These are phyloP conservation scores for Dissoconium aciculare DNA, from an alignment of 2,329 filamentous ascomycete genomes.

Conservation along the genomic window DNA sequence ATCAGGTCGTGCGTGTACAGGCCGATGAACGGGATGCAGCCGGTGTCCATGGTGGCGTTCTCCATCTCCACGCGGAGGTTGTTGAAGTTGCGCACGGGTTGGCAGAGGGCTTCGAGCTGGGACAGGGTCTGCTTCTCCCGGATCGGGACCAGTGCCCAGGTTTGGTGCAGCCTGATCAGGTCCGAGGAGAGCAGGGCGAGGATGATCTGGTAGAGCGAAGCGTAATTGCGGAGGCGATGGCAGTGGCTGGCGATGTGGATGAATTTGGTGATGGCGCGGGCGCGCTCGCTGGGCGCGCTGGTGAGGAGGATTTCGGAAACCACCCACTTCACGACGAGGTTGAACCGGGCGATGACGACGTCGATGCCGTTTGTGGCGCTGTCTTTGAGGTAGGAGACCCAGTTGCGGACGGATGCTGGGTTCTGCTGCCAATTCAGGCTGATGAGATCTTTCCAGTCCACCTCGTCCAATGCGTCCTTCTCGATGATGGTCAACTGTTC, in stretches of 20 bases:
- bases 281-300: conserved; percentile 54
- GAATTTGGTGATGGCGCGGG: conserved; percentile 62
- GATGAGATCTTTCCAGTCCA: conserved; percentile 77
- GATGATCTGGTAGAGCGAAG: conserved; percentile 67
- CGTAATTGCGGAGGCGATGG: conserved; percentile 64
- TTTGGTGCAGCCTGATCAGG: conserved; percentile 49
- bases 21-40: conserved; percentile 71
- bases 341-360: conserved; percentile 73
- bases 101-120: conserved; percentile 57
- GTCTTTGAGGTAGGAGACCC: conserved; percentile 66
- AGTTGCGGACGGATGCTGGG: conserved; percentile 33
- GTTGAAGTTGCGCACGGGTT: conserved; percentile 64
- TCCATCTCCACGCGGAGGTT: conserved; percentile 71
- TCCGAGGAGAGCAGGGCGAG: conserved; percentile 64
- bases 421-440: conserved; percentile 69
- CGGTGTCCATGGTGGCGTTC: conserved; percentile 40
- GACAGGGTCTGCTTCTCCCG: conserved; percentile 50
- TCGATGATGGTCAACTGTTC: conserved; percentile 77
- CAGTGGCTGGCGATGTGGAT: conserved; percentile 70
- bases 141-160: conserved; percentile 55
- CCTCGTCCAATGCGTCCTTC: conserved; percentile 71
- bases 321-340: conserved; percentile 77
- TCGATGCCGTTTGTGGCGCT: conserved; percentile 47
- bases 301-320: conserved; percentile 68
- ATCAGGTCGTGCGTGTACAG: conserved; percentile 71